These are phyloP conservation scores for Hypoxylon sp. DNA, from an alignment of 2,329 filamentous ascomycete genomes.

Conservation along the genomic window DNA sequence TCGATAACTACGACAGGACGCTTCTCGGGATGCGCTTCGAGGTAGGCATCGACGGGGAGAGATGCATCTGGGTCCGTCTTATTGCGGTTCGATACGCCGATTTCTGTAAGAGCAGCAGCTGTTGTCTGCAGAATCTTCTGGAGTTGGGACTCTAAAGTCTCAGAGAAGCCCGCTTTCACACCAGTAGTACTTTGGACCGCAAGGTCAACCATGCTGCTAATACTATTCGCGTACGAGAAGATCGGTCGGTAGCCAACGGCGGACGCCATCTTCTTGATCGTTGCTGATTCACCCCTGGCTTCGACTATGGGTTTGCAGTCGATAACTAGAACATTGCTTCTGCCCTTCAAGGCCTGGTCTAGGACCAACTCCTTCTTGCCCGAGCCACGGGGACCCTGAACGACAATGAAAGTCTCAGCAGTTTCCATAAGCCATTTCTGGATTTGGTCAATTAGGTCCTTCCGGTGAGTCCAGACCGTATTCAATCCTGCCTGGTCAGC, in stretches of 20 bases:
- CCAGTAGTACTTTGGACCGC: conserved; percentile 95
- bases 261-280: conserved; percentile 83
- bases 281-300: conserved; percentile 87
- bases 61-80: conserved; percentile 81
- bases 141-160: conserved; percentile 90
- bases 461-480: conserved; percentile 90
- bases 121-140: conserved; percentile 92
- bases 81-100: conserved; percentile 77
- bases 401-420: conserved; percentile 90
- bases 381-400: conserved; percentile 91
- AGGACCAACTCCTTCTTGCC: conserved; percentile 91
- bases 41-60: conserved; percentile 85
- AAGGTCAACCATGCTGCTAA: conserved; percentile 92
- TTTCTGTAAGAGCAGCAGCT: conserved; percentile 80
- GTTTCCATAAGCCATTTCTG: conserved; percentile 90
- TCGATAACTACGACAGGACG: conserved; percentile 90
- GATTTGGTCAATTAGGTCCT: conserved; percentile 84
- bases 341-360: conserved; percentile 83
- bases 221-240: conserved; percentile 96
- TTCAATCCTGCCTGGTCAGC: conserved; percentile 78
- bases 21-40: conserved; percentile 89
- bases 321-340: conserved; percentile 83
- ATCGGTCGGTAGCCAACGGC: conserved; percentile 93
- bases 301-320: conserved; percentile 96
- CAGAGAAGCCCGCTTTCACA: conserved; percentile 93